Percentiles rank a stretch among this genome's conserved stretches.
Conservation (phyloP, 352 stramenopile species). For the Aphanomyces cochlioides region DNA sequence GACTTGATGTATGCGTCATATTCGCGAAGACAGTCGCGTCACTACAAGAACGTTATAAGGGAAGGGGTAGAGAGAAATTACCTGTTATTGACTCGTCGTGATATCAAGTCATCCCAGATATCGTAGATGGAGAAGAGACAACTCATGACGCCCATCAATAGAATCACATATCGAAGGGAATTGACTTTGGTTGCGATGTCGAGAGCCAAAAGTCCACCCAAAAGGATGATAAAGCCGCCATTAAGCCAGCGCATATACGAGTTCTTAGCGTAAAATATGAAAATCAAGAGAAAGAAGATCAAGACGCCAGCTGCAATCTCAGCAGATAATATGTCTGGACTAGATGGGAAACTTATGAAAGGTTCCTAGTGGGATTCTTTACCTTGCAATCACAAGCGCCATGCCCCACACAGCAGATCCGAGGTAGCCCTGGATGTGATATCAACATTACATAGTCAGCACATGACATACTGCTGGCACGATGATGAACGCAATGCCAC, state of each 20-base stretch:
- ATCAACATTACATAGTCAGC: not conserved
- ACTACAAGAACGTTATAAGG: slow-evolving; percentile 32
- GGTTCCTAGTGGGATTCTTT: not conserved
- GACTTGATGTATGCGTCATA: slow-evolving; percentile 87
- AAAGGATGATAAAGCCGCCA: slow-evolving; percentile 76
- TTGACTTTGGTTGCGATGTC: slow-evolving; percentile 60
- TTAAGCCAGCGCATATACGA: slow-evolving; percentile 80
- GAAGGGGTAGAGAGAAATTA: not conserved
- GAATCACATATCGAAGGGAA: slow-evolving; percentile 75
- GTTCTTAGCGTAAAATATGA: slow-evolving; percentile 88
- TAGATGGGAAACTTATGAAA: not conserved
- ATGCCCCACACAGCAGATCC: slow-evolving; percentile 85
- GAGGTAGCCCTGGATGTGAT: slow-evolving; percentile 60
- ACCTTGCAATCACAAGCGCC: slow-evolving; percentile 70
- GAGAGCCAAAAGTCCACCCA: slow-evolving; percentile 68
- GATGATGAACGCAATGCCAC: slow-evolving; percentile 67
- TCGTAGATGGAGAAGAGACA: slow-evolving; percentile 90
- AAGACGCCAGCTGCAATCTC: slow-evolving; percentile 78
- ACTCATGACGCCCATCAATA: slow-evolving; percentile 89
- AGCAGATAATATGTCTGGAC: slow-evolving; percentile 49
- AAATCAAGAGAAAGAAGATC: slow-evolving; percentile 82
- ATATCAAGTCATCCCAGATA: slow-evolving; percentile 90
- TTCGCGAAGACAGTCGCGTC: slow-evolving; percentile 86
- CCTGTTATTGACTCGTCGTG: slow-evolving; percentile 79
- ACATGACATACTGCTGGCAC: slow-evolving; percentile 52